Evolutionary conservation across 2,329 filamentous ascomycete species (phyloP), one percentile per base, ranked within the genome.

Genomic region (Acarospora socialis): DNA sequence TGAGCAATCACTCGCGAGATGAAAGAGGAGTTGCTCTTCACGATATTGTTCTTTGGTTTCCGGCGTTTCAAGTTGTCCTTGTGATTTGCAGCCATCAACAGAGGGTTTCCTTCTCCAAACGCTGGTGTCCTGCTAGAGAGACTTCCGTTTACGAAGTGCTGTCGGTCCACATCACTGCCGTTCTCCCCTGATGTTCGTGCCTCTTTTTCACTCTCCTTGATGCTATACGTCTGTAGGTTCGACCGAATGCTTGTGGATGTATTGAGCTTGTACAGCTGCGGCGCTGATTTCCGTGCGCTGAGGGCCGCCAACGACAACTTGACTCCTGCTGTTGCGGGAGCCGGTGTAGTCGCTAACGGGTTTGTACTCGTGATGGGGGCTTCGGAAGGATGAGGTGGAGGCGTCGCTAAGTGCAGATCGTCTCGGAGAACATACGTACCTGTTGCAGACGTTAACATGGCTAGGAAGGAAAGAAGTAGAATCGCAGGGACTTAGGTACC

Each of bases 1-100:
- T 93, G 81, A 10, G 84, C 77, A 42, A 95, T 93, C 19, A 94
- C 87, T 33, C 90, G 67, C n/a, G 87, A 94, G 18, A 98, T 90
- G 51, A 94, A 98, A 1, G 87, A 93, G 7, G 90, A 98, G 55
- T 93, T 95, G 60, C 84, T 95, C 65, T 98, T 98, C 32, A 87
- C 77, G 54, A 98, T 90, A 54, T 92, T 95, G 57, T 87, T 95
- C 66, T 95, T 98, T 2, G 90, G 90, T 55, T 98, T 98, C 49
- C 77, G 73, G 52, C 74, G 70, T 64, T 94, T 94, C 15, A 63
- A 51, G 7, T 61, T 68, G 47, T 86, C 81, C 48, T 82, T 83
- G 18, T 67, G 64, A 31, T 68, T 66, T 12, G 66, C 64, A 3
- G 72, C 52, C 7, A 67, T 62, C 18, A 95, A 64, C 16, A 81